Percentiles rank a stretch among this genome's conserved stretches.
These are phyloP conservation scores for Exidia glandulosa DNA, from an alignment of 768 basidiomycete species.

Conservation along the genomic window DNA sequence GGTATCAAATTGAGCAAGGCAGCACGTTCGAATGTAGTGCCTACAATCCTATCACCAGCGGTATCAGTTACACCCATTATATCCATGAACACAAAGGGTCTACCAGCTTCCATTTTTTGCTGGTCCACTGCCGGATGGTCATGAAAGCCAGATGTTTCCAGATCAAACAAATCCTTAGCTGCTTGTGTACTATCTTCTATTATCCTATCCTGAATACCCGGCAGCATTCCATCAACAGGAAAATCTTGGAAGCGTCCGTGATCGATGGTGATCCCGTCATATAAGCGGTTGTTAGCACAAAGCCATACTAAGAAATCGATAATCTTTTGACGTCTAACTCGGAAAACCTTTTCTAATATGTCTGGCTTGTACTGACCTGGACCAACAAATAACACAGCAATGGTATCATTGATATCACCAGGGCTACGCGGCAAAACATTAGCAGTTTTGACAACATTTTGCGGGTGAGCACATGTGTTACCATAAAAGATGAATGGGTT, in stretches of 20 bases:
- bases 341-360: constrained; percentile 11
- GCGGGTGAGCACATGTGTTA: constrained; percentile 25
- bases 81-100: constrained; percentile 13
- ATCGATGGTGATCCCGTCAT: constrained; percentile 9
- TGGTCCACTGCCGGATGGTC: constrained; percentile 14
- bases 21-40: constrained; percentile 13
- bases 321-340: constrained; percentile 14
- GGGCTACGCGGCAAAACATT: constrained; percentile 15
- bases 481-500: constrained; percentile 20
- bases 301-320: constrained; percentile 24
- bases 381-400: constrained; percentile 22
- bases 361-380: constrained; percentile 11
- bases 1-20: constrained; percentile 16
- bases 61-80: constrained; percentile 22
- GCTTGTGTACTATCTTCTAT: constrained; percentile 10
- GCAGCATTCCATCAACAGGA: not conserved
- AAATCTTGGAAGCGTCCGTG: not conserved
- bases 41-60: constrained; percentile 14
- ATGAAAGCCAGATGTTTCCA: constrained; percentile 18
- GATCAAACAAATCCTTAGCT: constrained; percentile 8
- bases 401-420: constrained; percentile 14
- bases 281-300: constrained; percentile 24
- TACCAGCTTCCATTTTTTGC: not conserved
- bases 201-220: not conserved
- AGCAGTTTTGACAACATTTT: constrained; percentile 21